phyloP scores from a whole-genome alignment of 108 stramenopile genomes.

The Fragilariopsis cylindrus region DNA sequence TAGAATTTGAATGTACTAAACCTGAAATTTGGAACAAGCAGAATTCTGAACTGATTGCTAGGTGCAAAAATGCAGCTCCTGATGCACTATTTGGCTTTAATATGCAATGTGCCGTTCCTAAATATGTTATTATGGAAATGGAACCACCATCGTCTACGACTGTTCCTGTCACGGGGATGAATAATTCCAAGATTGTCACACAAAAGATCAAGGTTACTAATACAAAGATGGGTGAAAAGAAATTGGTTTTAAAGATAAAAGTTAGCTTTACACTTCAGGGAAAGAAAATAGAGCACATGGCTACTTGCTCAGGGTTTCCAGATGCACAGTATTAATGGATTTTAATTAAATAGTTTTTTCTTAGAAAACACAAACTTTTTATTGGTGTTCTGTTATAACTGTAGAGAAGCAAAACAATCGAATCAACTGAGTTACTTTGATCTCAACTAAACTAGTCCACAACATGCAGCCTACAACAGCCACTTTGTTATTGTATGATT shows the following conservation, averaged over 20 bases:
- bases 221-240: conserved; percentile 90
- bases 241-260: conserved; percentile 95
- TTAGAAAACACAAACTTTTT: no score
- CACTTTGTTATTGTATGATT: no score
- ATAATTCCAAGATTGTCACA: conserved; percentile 74
- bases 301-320: conserved; percentile 85
- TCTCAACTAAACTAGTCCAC: no score
- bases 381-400: no score
- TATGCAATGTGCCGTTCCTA: conserved; percentile 96
- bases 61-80: conserved; percentile 82
- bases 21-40: conserved; percentile 83
- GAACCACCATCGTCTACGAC: conserved; percentile 91
- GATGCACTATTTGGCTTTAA: conserved; percentile 83
- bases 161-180: conserved; percentile 65
- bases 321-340: conserved; percentile 66
- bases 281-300: conserved; percentile 86
- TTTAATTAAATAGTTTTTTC: no score
- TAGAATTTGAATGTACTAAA: conserved; percentile 86
- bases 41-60: conserved; percentile 70
- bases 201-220: conserved; percentile 92
- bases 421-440: no score
- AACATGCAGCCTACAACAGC: no score
- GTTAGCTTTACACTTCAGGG: conserved; percentile 88
- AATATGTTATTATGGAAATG: conserved; percentile 96
- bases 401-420: no score